phyloP scores from a whole-genome alignment of 129 eudicot species.

The Rutidosis leptorrhynchoides region DNA sequence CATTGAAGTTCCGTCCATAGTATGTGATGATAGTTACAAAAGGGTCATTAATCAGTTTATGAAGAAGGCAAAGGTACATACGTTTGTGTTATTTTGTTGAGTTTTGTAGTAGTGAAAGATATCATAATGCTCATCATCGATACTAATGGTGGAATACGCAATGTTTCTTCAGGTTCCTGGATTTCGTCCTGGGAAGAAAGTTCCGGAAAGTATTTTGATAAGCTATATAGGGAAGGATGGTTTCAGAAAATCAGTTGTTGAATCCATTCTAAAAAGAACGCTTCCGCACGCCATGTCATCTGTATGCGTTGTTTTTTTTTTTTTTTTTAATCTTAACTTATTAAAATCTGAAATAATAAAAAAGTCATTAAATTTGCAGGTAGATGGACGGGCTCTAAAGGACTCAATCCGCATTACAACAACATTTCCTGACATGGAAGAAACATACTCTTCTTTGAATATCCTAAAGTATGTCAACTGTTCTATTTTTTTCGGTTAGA shows the following conservation, averaged over 20 bases:
- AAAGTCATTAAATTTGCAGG: constrained; percentile 36
- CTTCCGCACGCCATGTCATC: constrained; percentile 99
- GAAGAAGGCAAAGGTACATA: constrained; percentile 64
- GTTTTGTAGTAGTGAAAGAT: constrained; percentile 1
- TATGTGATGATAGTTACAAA: constrained; percentile 80
- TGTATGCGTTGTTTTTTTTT: constrained; percentile 34
- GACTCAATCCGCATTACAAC: constrained; percentile 79
- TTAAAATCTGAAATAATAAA: constrained; percentile 2
- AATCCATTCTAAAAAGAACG: constrained; percentile 86
- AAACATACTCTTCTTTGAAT: constrained; percentile 50
- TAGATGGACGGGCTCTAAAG: constrained; percentile 71
- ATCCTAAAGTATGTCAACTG: constrained; percentile 53
- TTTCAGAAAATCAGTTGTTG: constrained; percentile 65
- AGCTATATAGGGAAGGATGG: constrained; percentile 58
- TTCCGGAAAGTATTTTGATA: constrained; percentile 75
- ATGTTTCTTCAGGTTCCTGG: constrained; percentile 73
- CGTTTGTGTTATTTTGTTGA: neutral
- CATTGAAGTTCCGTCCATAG: constrained; percentile 71
- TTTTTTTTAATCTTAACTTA: neutral
- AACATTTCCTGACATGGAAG: constrained; percentile 72
- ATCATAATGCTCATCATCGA: neutral
- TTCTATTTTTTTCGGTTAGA: constrained; percentile 13
- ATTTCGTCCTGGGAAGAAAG: constrained; percentile 80
- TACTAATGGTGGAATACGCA: neutral
- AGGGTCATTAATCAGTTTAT: constrained; percentile 62